phyloP scores from a whole-genome alignment of 2,329 filamentous ascomycete species.

The Microdochium trichocladiopsis region DNA sequence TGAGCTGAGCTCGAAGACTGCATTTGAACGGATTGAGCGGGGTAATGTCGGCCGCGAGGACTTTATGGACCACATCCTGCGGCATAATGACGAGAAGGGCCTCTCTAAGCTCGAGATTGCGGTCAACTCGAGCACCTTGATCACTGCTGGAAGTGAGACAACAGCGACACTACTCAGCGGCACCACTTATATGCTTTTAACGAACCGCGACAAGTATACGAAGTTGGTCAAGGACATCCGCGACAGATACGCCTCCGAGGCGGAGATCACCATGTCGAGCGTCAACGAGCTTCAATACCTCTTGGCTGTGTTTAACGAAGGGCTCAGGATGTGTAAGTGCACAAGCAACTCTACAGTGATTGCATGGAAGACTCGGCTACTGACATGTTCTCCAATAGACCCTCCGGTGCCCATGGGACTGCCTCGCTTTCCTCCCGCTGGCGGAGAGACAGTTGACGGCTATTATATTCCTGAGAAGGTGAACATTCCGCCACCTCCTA shows the following conservation, averaged over 20 bases:
- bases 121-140: conserved; percentile 19
- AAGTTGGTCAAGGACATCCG: conserved; percentile 30
- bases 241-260: conserved; percentile 22
- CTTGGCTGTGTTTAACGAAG: conserved; percentile 32
- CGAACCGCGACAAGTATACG: conserved; percentile 22
- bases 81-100: conserved; percentile 1
- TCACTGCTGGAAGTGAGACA: conserved; percentile 43
- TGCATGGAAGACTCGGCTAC: background rate
- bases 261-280: conserved; percentile 16
- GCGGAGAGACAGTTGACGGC: background rate
- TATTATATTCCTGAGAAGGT: background rate
- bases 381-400: background rate
- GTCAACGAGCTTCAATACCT: conserved; percentile 18
- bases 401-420: background rate
- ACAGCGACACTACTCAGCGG: conserved; percentile 37
- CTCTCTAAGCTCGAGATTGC: conserved; percentile 9
- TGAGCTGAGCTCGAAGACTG: background rate
- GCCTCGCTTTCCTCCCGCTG: background rate
- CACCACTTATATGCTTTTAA: conserved; percentile 29
- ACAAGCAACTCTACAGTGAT: background rate
- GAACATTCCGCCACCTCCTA: background rate
- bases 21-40: background rate
- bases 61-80: conserved; percentile 4
- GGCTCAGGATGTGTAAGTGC: conserved; percentile 26
- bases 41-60: background rate